Evolutionary conservation across 164 flowering plant species (phyloP).

Genomic region (Euptelea pleiosperma): DNA sequence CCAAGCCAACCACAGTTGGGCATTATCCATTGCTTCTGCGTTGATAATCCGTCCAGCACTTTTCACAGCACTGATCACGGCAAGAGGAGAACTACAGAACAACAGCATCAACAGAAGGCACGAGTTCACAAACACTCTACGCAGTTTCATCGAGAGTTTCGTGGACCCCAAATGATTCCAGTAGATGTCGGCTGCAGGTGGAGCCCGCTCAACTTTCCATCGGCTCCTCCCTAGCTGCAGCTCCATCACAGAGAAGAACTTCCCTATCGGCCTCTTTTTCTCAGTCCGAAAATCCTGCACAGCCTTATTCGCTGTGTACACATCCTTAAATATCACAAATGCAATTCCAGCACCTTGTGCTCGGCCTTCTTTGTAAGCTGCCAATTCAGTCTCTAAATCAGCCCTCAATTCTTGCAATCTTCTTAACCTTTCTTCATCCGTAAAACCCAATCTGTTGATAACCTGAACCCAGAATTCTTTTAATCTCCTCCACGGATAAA

Average conservation of each 20-base stretch:
- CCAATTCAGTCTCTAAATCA: constrained; percentile 66
- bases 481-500: constrained; percentile 34
- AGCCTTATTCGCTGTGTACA: constrained; percentile 84
- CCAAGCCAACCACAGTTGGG: constrained; percentile 87
- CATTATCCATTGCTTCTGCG: constrained; percentile 93
- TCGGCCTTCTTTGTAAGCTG: constrained; percentile 73
- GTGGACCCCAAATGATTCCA: constrained; percentile 94
- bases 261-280: constrained; percentile 73
- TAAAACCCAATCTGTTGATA: constrained; percentile 47
- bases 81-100: constrained; percentile 97
- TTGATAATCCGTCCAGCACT: constrained; percentile 89
- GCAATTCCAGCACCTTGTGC: constrained; percentile 95
- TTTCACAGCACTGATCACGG: constrained; percentile 71
- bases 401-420: constrained; percentile 74
- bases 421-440: constrained; percentile 72
- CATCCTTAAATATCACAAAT: constrained; percentile 93
- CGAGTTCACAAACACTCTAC: constrained; percentile 85
- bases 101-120: constrained; percentile 75
- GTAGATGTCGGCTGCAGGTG: constrained; percentile 85
- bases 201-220: constrained; percentile 97
- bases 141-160: constrained; percentile 60
- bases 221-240: constrained; percentile 77
- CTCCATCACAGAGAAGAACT: constrained; percentile 82
- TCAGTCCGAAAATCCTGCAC: constrained; percentile 84
- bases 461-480: constrained; percentile 41